Evolutionary conservation across 139 green algal species (phyloP), one percentile per base, ranked within the genome.

Genomic region (Picocystis salinarum): DNA sequence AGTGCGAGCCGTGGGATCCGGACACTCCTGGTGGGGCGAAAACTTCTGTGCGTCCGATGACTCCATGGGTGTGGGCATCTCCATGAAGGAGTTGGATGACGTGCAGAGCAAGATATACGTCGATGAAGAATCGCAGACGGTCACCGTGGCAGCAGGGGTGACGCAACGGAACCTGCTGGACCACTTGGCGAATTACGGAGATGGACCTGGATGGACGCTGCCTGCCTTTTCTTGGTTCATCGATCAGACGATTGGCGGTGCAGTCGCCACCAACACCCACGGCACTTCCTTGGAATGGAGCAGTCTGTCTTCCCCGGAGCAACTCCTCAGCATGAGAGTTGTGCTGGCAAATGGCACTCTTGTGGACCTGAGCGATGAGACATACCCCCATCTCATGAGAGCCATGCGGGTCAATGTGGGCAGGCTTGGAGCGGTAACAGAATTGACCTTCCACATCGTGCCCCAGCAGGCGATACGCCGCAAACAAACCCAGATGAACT

Each of bases 171-270:
- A 19, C 7, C 36, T 44, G 36, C 36, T 44, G 36, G 36, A 44
- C 36, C 26, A 44, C 36, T 20, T 44, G 9, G 24, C 36, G 7
- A 44, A 19, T 7, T 44, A 44, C 66, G 13, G 45, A 40, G 24
- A 50, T 42, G 4, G 63, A 61, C 15, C 70, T 71, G 80, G 81
- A 0, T 91, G 66, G 48, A 78, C 62, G 0, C 61, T 93, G 30
- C 55, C 62, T 23, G 64, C 69, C 6, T 85, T 77, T 31, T 56
- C 63, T 29, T 89, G 73, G 70, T 85, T 75, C 56, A 71, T 83
- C 27, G 73, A 80, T 53, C 76, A 91, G 58, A 85, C 66, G 1
- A 72, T 93, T 24, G 81, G 61, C 3, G 81, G 81, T 3, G 81
- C 81, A 4, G 69, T 90, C 2, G 53, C 81, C 31, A 93, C 81